These are phyloP conservation scores for Eleusine coracana DNA, from an alignment of 176 grass and related monocot genomes.

Conservation along the genomic window DNA sequence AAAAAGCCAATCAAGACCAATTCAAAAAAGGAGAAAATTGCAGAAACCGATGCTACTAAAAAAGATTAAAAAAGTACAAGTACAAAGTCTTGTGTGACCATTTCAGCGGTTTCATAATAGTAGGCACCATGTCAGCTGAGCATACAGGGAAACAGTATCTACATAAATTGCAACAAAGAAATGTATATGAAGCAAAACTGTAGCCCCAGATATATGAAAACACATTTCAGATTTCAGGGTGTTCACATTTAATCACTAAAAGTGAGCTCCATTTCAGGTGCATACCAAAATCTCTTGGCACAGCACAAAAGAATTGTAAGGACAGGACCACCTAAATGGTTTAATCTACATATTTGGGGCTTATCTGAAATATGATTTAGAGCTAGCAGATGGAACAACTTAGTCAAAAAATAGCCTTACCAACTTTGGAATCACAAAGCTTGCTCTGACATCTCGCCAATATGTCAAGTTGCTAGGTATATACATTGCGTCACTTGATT, in stretches of 20 bases:
- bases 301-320: background rate
- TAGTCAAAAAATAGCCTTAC: slow-evolving; percentile 41
- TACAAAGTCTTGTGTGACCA: background rate
- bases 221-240: background rate
- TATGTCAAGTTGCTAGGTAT: slow-evolving; percentile 57
- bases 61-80: no score
- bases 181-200: background rate
- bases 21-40: no score
- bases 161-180: background rate
- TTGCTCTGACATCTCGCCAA: slow-evolving; percentile 95
- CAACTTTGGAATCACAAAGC: slow-evolving; percentile 68
- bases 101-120: background rate
- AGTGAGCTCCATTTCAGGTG: background rate
- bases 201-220: background rate
- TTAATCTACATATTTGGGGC: background rate
- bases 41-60: no score
- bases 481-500: slow-evolving; percentile 48
- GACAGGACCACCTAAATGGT: background rate
- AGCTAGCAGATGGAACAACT: background rate
- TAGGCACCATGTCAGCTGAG: background rate
- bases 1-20: background rate
- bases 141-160: slow-evolving; percentile 14
- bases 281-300: background rate
- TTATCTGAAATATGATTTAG: slow-evolving; percentile 6
- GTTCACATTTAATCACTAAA: no score